Percentiles rank a stretch among this genome's conserved stretches.
These are phyloP conservation scores for Fusarium sp. DNA, from an alignment of 2,329 filamentous ascomycete species.

Conservation along the genomic window DNA sequence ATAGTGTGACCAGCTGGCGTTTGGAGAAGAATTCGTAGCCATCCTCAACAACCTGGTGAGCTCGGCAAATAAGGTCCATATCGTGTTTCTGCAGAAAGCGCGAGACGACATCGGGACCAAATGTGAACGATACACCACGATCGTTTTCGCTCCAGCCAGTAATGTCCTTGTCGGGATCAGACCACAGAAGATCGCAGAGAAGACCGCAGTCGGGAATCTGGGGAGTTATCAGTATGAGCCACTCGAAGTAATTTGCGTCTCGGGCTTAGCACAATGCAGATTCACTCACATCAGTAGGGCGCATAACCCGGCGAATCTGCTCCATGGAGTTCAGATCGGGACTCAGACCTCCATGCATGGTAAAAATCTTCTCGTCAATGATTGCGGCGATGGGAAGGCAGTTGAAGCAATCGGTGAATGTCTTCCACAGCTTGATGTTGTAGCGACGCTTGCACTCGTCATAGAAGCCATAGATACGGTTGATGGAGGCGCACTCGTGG, in stretches of 20 bases:
- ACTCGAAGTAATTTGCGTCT: constrained; percentile 15
- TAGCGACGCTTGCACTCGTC: constrained; percentile 99
- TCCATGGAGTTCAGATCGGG: constrained; percentile 99
- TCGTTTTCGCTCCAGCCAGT: constrained; percentile 99
- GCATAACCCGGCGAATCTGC: constrained; percentile 98
- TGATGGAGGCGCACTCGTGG: constrained; percentile 99
- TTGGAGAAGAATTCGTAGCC: constrained; percentile 99
- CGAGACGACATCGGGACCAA: constrained; percentile 96
- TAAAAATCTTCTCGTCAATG: constrained; percentile 99
- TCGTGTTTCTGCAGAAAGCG: constrained; percentile 99
- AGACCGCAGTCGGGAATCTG: constrained; percentile 98
- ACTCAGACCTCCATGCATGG: constrained; percentile 98
- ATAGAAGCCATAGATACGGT: constrained; percentile 99
- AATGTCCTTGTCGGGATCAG: constrained; percentile 98
- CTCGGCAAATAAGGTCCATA: constrained; percentile 99
- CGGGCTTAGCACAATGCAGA: constrained; percentile 30
- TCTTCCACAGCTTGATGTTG: constrained; percentile 99
- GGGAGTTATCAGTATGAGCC: constrained; percentile 23
- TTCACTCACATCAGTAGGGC: constrained; percentile 92
- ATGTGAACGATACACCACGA: constrained; percentile 97
- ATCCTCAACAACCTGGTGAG: constrained; percentile 98
- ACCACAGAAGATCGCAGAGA: constrained; percentile 97
- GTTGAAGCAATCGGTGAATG: constrained; percentile 99
- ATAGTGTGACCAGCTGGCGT: constrained; percentile 95
- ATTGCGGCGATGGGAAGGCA: constrained; percentile 98